Percentiles rank a stretch among this genome's conserved stretches.
Conservation (phyloP, 768 basidiomycete genomes). For the Lyophyllum semitale region DNA sequence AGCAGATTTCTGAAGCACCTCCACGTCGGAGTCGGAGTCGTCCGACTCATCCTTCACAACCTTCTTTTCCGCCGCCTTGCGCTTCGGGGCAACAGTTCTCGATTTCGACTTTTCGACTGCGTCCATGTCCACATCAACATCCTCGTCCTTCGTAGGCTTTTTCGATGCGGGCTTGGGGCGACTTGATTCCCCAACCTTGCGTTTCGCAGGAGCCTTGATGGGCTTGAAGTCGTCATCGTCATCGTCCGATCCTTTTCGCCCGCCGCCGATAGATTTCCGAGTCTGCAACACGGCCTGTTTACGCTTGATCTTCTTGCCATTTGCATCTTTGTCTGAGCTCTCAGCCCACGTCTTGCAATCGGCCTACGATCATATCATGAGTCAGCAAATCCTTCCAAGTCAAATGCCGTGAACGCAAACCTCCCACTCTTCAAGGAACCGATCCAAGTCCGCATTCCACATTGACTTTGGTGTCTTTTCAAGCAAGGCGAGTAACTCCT, state of each 20-base stretch:
- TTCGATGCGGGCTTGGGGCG: slow-evolving; percentile 28
- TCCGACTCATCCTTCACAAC: slow-evolving; percentile 18
- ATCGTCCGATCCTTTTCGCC: slow-evolving; percentile 33
- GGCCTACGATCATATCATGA: slow-evolving; percentile 26
- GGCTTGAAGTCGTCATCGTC: slow-evolving; percentile 53
- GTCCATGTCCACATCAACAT: slow-evolving; percentile 26
- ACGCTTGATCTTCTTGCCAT: slow-evolving; percentile 48
- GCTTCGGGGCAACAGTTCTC: slow-evolving; percentile 12
- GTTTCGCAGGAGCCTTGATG: slow-evolving; percentile 44
- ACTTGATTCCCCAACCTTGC: slow-evolving; percentile 33
- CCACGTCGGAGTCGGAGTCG: slow-evolving; percentile 16
- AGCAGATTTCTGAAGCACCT: slow-evolving; percentile 13
- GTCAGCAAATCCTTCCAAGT: not conserved
- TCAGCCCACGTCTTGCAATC: slow-evolving; percentile 51
- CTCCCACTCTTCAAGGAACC: slow-evolving; percentile 83
- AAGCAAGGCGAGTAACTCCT: slow-evolving; percentile 76
- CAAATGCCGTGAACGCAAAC: slow-evolving; percentile 43
- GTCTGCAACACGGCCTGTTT: slow-evolving; percentile 50
- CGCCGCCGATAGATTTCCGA: slow-evolving; percentile 47
- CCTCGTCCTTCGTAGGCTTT: slow-evolving; percentile 26
- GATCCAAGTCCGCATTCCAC: slow-evolving; percentile 90
- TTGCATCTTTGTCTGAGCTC: slow-evolving; percentile 38
- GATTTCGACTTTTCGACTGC: slow-evolving; percentile 6
- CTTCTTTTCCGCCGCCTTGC: slow-evolving; percentile 25
- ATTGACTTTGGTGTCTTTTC: slow-evolving; percentile 78